Evolutionary conservation across 192 early-diverging fungal species (phyloP).

Genomic region (Geranomyces michiganensis): DNA sequence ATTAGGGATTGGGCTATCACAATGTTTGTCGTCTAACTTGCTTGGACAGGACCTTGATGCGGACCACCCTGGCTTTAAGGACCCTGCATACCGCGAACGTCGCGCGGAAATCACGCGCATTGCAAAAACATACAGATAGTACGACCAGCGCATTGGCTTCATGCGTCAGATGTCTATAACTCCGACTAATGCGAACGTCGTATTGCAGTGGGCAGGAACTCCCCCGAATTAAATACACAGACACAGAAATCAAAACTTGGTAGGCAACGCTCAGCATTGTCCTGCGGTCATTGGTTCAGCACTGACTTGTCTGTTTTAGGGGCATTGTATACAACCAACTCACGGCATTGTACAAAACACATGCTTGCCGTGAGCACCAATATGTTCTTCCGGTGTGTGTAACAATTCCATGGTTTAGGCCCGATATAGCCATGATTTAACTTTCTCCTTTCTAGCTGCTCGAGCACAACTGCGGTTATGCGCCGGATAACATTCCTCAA

Average conservation of each 20-base stretch:
- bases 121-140: conserved; percentile 75
- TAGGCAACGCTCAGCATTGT: conserved; percentile 42
- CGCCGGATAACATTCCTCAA: conserved; percentile 85
- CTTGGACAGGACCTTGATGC: conserved; percentile 48
- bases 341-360: conserved; percentile 71
- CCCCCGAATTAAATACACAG: conserved; percentile 80
- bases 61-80: conserved; percentile 93
- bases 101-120: conserved; percentile 80
- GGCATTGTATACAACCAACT: conserved; percentile 71
- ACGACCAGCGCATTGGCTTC: not conserved
- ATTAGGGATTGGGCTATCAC: not conserved
- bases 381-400: conserved; percentile 74
- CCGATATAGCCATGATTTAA: not conserved
- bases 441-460: conserved; percentile 52
- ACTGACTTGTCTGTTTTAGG: conserved; percentile 4
- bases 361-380: conserved; percentile 92
- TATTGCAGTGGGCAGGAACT: conserved; percentile 74
- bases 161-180: too few species aligned
- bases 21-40: too few species aligned
- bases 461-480: conserved; percentile 88
- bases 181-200: not conserved
- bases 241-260: conserved; percentile 84
- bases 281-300: conserved; percentile 33
- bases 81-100: conserved; percentile 80
- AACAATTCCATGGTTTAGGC: not conserved